Evolutionary conservation across 306 rosid species (phyloP).

Genomic region (Medicago truncatula): MtrunA17r5.0-ANR NC_053043.1:18053001-18053500

Average conservation of each 20-base stretch:
- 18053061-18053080: slow-evolving; percentile 49
- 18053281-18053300: slow-evolving; percentile 84
- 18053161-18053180: slow-evolving; percentile 41
- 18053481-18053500: slow-evolving; percentile 76
- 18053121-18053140: slow-evolving; percentile 45
- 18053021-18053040: slow-evolving; percentile 46
- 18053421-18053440: neutral
- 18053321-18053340: slow-evolving; percentile 68
- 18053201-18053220: slow-evolving; percentile 31
- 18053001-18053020: slow-evolving; percentile 62
- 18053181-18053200: slow-evolving; percentile 39
- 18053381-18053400: neutral
- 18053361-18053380: neutral
- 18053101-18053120: slow-evolving; percentile 53
- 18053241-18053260: slow-evolving; percentile 73
- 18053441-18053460: neutral
- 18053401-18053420: neutral
- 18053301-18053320: slow-evolving; percentile 97
- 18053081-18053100: slow-evolving; percentile 50
- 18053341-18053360: neutral
- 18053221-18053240: slow-evolving; percentile 42
- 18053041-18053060: slow-evolving; percentile 56
- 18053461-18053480: slow-evolving; percentile 65
- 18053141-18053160: slow-evolving; percentile 44
- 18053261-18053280: slow-evolving; percentile 91